A percentile compares a stretch with the other conserved stretches of the same genome.
Conservation (phyloP, 495 filamentous ascomycete species). For the Barbatosphaeria neglecta region DNA sequence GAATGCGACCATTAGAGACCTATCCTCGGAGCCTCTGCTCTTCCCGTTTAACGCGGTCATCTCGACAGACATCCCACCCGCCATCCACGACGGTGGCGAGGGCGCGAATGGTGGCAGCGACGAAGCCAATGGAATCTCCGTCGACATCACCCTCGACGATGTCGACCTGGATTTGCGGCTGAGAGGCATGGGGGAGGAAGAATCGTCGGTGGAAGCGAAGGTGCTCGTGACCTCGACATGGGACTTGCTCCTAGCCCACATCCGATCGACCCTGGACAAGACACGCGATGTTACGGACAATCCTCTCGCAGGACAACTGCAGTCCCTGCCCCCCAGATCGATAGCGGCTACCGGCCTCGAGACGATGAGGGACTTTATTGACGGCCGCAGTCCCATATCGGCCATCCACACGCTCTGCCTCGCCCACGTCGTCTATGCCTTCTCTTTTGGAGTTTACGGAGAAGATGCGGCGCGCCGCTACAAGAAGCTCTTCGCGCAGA, state of each 20-base stretch:
- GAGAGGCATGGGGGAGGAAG: constrained; percentile 5
- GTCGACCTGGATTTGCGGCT: constrained; percentile 5
- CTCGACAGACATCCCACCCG: constrained; percentile 12
- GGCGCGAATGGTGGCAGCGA: neutral
- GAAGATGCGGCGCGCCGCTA: constrained; percentile 12
- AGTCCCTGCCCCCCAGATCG: constrained; percentile 19
- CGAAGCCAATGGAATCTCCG: constrained; percentile 19
- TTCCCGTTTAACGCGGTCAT: constrained; percentile 15
- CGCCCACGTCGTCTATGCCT: constrained; percentile 31
- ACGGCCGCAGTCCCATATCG: constrained; percentile 15
- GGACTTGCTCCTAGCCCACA: constrained; percentile 29
- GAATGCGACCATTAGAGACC: constrained; percentile 1
- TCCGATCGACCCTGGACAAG: constrained; percentile 25
- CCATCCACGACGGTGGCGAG: neutral
- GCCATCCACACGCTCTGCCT: constrained; percentile 30
- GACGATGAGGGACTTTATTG: constrained; percentile 19
- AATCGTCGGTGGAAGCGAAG: constrained; percentile 22
- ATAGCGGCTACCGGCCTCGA: constrained; percentile 26
- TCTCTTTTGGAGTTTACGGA: constrained; percentile 30
- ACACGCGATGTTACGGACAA: constrained; percentile 23
- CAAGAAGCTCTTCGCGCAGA: constrained; percentile 26
- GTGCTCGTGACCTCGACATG: constrained; percentile 26
- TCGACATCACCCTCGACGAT: constrained; percentile 7
- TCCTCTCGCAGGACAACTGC: constrained; percentile 21
- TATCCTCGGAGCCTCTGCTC: constrained; percentile 15